Evolutionary conservation across 2,329 filamentous ascomycete species (phyloP).

Genomic region (Alternaria infectoria): DNA sequence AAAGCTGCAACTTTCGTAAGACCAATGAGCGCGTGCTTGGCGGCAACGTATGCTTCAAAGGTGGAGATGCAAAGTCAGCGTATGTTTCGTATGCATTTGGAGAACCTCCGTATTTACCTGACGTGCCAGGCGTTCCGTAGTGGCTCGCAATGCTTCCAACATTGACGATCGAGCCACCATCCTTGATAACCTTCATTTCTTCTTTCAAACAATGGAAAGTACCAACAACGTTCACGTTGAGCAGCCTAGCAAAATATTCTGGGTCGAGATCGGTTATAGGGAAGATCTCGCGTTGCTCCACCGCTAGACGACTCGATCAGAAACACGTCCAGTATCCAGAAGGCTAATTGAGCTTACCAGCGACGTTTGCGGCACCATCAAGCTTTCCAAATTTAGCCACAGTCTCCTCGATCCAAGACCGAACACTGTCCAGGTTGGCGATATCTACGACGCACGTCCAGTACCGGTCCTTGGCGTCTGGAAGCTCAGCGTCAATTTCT

Average conservation of each 20-base stretch:
- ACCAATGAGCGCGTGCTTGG: slow-evolving; percentile 49
- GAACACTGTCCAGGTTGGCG: not conserved
- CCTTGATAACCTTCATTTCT: slow-evolving; percentile 25
- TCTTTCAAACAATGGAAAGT: slow-evolving; percentile 37
- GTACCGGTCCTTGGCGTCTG: slow-evolving; percentile 1
- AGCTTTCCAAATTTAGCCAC: slow-evolving; percentile 45
- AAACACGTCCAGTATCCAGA: too few species aligned
- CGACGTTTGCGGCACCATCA: slow-evolving; percentile 51
- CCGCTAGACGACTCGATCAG: not conserved
- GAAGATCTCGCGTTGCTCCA: slow-evolving; percentile 8
- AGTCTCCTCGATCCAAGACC: slow-evolving; percentile 44
- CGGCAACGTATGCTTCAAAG: slow-evolving; percentile 38
- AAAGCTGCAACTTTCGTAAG: slow-evolving; percentile 45
- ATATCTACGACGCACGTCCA: slow-evolving; percentile 2
- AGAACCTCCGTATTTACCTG: not conserved
- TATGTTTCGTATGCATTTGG: not conserved
- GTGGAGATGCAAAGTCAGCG: not conserved
- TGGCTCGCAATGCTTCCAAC: slow-evolving; percentile 10
- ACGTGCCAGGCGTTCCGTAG: slow-evolving; percentile 29
- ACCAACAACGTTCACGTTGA: slow-evolving; percentile 50
- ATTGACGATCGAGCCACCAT: slow-evolving; percentile 29
- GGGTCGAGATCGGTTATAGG: slow-evolving; percentile 17
- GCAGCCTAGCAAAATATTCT: slow-evolving; percentile 22
- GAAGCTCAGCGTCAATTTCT: slow-evolving; percentile 3
- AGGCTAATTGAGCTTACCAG: slow-evolving; percentile 36